Evolutionary conservation across 495 filamentous ascomycete species (phyloP).

Genomic region (Aspergillus kassunensis): DNA sequence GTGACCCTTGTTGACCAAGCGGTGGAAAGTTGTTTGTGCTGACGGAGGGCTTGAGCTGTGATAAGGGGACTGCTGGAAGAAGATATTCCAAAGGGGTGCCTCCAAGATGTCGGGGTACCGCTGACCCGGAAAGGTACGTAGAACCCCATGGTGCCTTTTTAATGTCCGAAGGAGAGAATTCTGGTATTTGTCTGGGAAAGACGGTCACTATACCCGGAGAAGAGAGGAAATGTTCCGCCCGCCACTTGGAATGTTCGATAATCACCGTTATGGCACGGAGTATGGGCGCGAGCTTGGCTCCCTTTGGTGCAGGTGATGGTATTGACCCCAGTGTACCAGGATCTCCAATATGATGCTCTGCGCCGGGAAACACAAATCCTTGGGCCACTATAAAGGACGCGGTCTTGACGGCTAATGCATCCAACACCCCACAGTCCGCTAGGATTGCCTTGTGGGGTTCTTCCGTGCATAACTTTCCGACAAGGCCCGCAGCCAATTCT

Average conservation of each 20-base stretch:
- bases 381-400: slow-evolving; percentile 67
- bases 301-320: slow-evolving; percentile 51
- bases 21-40: slow-evolving; percentile 54
- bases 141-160: slow-evolving; percentile 46
- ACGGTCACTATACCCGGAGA: slow-evolving; percentile 71
- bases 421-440: slow-evolving; percentile 68
- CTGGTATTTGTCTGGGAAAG: slow-evolving; percentile 54
- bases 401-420: slow-evolving; percentile 72
- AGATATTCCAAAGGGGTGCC: slow-evolving; percentile 57
- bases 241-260: slow-evolving; percentile 71
- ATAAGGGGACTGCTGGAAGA: slow-evolving; percentile 47
- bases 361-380: slow-evolving; percentile 59
- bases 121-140: slow-evolving; percentile 42
- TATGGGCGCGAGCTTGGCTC: slow-evolving; percentile 61
- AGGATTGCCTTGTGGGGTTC: slow-evolving; percentile 65
- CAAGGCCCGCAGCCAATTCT: slow-evolving; percentile 60
- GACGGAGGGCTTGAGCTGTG: slow-evolving; percentile 28
- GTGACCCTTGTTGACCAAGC: slow-evolving; percentile 44
- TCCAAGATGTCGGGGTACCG: slow-evolving; percentile 37
- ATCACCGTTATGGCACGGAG: slow-evolving; percentile 80
- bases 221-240: slow-evolving; percentile 71
- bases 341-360: slow-evolving; percentile 34
- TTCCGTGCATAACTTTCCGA: slow-evolving; percentile 64
- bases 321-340: slow-evolving; percentile 32
- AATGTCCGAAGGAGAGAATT: slow-evolving; percentile 40